Base-by-base conservation (phyloP, 2,329 filamentous ascomycete species). In the Elsinoe fawcettii region DNA sequence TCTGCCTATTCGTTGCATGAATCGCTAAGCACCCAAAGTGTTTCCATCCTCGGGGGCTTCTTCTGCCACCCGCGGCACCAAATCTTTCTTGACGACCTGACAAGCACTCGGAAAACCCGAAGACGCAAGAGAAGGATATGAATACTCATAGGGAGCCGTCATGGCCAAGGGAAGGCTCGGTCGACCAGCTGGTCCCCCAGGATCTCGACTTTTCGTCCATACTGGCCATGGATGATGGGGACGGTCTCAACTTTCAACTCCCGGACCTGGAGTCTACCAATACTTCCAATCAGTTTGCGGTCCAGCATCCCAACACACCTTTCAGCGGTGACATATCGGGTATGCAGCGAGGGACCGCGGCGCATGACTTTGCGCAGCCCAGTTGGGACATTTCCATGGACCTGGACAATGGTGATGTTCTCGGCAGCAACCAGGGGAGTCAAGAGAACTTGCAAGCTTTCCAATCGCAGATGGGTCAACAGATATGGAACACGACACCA, bases 101-200 rank as follows among this genome's bases (percentile, higher is more conserved):
- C 14, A n/a, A 32, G 9, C 8, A 30, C n/a, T 44, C 14, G 11
- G 30, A 30, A 25, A 16, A 27, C 14, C 14, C 39, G 54, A 49
- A 11, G 16, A 9, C 11, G 16, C 2, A 37, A 36, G 30, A 34
- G 30, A 23, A 32, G 54, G 54, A 37, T 12, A 56, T 56, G 54
- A 56, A 56, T 47, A 56, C 54, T 8, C 30, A 43, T 30, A 55
- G 58, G 43, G 60, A 60, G 44, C 64, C 65, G 59, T 61, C 70
- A 61, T 77, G 74, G 75, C 66, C 71, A 47, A 68, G 65, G 59
- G 63, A 64, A 32, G 72, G 74, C 58, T 69, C 68, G 22, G 69
- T 73, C 60, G 71, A 74, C 57, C 63, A 68, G 59, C 73, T 76
- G 73, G 70, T 70, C 59, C 54, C 39, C 7, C 54, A 56, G 30